Base-by-base conservation (phyloP, 2,329 filamentous ascomycete genomes). In the Didymella lethalis region DNA sequence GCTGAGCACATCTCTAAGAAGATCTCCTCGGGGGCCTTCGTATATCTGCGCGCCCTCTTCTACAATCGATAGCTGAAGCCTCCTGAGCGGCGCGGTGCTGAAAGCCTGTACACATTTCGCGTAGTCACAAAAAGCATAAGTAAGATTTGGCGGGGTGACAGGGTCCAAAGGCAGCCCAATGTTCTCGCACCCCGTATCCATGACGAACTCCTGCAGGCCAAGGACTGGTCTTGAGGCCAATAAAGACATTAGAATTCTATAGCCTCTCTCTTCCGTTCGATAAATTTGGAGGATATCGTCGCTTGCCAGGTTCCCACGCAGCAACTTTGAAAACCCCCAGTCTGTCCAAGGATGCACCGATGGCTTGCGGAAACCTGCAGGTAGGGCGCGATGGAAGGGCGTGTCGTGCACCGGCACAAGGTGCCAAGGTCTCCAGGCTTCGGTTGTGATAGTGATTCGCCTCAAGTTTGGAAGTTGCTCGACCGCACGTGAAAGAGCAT, bases 321-420 rank as follows among this genome's bases (percentile, higher is more conserved):
- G n/a, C 32, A 18, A 7, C n/a, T 48, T 41, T 41, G 36, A 62
- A 64, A 53, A 58, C 63, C 47, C 56, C 64, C 49, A 55, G 63
- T 48, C 58, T 11, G 48, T 69, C 77, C 75, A 77, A 12, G 74
- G 71, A 16, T 68, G 70, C 1, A 77, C 73, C 10, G 78, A 64
- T 1, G 76, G 75, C 55, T 81, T 80, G 25, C 75, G 75, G 36
- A 82, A 79, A 4, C 76, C 76, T 2, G 57, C 46, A 0, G 78
- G 78, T 12, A 82, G 74, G 2, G 73, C 70, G 6, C 79, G 77
- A 29, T 80, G 78, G 65, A 78, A 78, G 1, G 80, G 80, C 0
- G 80, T 82, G 20, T 77, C 60, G 48, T 82, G 81, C 0, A 74
- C 56, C 0, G 80, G 80, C 0, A 55, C 48, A n/a, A 75, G 73